These are phyloP conservation scores for Teratosphaeria pseudoeucalypti DNA, from an alignment of 2,329 filamentous ascomycete species.

Conservation along the genomic window DNA sequence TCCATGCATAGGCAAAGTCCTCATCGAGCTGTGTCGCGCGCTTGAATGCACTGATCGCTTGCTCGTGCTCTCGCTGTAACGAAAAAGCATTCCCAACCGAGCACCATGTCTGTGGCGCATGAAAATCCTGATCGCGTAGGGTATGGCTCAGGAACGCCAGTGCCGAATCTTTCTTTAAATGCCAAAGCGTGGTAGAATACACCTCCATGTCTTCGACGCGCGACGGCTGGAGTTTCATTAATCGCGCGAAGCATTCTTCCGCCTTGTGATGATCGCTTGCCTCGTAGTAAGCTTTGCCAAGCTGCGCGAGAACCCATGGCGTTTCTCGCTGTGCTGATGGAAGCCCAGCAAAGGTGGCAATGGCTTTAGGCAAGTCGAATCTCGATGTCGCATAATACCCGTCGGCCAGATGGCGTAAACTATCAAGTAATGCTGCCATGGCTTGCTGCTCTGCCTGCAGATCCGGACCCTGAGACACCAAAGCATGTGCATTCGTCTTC, in stretches of 20 bases:
- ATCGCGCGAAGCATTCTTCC: conserved; percentile 71
- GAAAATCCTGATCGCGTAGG: conserved; percentile 73
- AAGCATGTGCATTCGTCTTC: conserved; percentile 8
- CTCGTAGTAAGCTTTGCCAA: conserved; percentile 86
- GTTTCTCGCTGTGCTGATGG: conserved; percentile 72
- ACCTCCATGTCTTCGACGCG: conserved; percentile 93
- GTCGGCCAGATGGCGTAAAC: conserved; percentile 70
- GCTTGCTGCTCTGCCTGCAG: conserved; percentile 53
- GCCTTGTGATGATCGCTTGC: conserved; percentile 77
- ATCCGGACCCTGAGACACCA: neutral
- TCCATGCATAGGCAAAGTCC: conserved; percentile 90
- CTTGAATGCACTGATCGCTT: conserved; percentile 89
- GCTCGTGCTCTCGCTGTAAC: conserved; percentile 81
- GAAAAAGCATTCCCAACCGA: conserved; percentile 92
- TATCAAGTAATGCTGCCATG: conserved; percentile 63
- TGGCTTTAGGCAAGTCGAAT: conserved; percentile 67
- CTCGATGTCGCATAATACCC: conserved; percentile 70
- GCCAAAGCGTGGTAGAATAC: conserved; percentile 98
- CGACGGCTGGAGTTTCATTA: conserved; percentile 70
- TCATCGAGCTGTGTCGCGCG: conserved; percentile 83
- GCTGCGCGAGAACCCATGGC: conserved; percentile 83
- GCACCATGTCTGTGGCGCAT: conserved; percentile 93
- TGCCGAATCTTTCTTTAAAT: conserved; percentile 83
- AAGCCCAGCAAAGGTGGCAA: conserved; percentile 62
- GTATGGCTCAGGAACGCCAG: conserved; percentile 87